These are phyloP conservation scores for Aurinia saxatilis DNA, from an alignment of 345 rosid genomes.

Conservation along the genomic window DNA sequence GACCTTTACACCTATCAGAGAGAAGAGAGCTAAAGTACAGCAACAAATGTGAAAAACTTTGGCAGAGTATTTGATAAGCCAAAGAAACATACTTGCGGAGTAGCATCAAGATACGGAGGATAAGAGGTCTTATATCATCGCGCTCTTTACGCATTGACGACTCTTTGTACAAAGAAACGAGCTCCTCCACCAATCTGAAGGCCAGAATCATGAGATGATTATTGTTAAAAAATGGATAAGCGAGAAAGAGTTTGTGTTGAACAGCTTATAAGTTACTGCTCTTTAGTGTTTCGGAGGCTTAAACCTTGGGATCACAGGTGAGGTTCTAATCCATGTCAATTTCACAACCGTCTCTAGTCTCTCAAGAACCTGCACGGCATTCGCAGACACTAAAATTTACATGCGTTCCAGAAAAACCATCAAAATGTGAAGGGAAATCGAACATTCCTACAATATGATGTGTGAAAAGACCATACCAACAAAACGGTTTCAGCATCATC, in stretches of 20 bases:
- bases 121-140: constrained; percentile 51
- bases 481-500: constrained; percentile 73
- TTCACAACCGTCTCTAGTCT: constrained; percentile 43
- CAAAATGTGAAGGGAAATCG: background rate
- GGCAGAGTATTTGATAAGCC: background rate
- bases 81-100: constrained; percentile 54
- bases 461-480: constrained; percentile 39
- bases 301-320: constrained; percentile 62
- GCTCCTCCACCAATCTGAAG: constrained; percentile 79
- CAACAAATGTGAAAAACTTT: background rate
- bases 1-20: constrained; percentile 52
- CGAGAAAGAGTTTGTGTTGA: background rate
- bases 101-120: constrained; percentile 49
- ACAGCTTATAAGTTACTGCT: background rate
- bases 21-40: background rate
- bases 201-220: background rate
- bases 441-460: background rate
- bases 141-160: constrained; percentile 55
- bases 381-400: too few relatives aligned
- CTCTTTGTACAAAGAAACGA: constrained; percentile 54
- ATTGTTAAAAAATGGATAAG: background rate
- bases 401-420: too few relatives aligned
- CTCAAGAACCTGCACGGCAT: constrained; percentile 62
- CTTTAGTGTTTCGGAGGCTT: constrained; percentile 6
- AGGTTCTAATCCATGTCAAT: constrained; percentile 84